Percentiles rank a stretch among this genome's conserved stretches.
Evolutionary conservation across 371 early-diverging fungal genomes (phyloP).

Genomic region (Actinomortierella wolfii): DNA sequence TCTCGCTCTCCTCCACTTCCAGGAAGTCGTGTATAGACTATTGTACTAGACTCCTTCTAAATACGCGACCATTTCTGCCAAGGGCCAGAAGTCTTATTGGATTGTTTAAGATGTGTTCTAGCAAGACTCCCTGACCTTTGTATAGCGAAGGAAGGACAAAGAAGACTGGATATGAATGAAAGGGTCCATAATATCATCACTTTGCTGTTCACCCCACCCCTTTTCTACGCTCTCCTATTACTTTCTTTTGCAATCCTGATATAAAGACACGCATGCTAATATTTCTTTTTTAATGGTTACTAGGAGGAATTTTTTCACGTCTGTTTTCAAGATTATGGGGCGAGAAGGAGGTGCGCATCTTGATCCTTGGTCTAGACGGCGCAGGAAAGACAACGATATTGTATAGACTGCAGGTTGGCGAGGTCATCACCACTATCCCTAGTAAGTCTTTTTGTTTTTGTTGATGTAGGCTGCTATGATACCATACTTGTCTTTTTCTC

Average conservation of each 20-base stretch:
- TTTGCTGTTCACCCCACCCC: not conserved
- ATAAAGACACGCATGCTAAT: no score
- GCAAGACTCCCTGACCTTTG: no score
- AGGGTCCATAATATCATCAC: no score
- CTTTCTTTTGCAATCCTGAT: no score
- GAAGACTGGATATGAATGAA: no score
- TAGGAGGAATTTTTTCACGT: constrained; percentile 61
- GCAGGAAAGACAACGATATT: constrained; percentile 99
- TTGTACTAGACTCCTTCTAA: not conserved
- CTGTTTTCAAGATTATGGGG: constrained; percentile 75
- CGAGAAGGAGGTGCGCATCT: constrained; percentile 94
- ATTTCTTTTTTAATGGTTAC: not conserved
- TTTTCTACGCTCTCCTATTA: not conserved
- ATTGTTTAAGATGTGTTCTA: no score
- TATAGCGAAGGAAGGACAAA: no score
- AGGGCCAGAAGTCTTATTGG: no score
- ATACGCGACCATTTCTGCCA: no score
- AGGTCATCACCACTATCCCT: constrained; percentile 97
- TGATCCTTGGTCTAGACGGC: constrained; percentile 97
- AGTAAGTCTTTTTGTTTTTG: constrained; percentile 67
- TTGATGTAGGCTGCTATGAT: no score
- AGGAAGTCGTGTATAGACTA: not conserved
- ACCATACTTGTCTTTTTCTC: constrained; percentile 1
- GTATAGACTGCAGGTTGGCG: constrained; percentile 83
- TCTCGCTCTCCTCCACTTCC: no score